These are phyloP conservation scores for Fusarium coicis DNA, from an alignment of 2,329 filamentous ascomycete species.

Conservation along the genomic window DNA sequence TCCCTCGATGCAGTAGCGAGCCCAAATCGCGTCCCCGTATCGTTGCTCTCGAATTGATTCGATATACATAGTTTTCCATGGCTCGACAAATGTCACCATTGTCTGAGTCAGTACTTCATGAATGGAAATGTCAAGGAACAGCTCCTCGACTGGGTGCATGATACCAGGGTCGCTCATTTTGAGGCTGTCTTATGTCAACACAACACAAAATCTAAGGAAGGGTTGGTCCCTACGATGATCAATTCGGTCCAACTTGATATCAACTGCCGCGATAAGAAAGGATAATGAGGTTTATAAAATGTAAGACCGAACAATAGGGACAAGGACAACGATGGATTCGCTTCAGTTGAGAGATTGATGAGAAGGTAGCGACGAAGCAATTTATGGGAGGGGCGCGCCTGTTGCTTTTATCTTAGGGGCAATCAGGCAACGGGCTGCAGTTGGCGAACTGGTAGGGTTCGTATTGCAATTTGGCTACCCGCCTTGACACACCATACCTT, in stretches of 20 bases:
- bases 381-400: neutral
- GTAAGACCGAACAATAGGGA: accelerated
- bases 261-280: neutral
- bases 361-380: neutral
- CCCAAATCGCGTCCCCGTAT: neutral
- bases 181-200: neutral
- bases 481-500: neutral
- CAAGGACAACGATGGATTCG: neutral
- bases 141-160: neutral
- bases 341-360: neutral
- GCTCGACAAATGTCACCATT: neutral
- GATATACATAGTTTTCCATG: neutral
- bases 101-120: neutral
- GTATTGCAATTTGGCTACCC: neutral
- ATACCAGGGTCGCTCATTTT: neutral
- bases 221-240: neutral
- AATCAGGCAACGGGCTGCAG: neutral
- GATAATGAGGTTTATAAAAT: neutral
- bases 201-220: accelerated
- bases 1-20: neutral
- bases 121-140: neutral
- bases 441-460: neutral
- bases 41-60: neutral
- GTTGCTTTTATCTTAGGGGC: neutral
- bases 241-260: neutral